Evolutionary conservation across 352 stramenopile species (phyloP).

Genomic region (Phytophthora capsici): DNA sequence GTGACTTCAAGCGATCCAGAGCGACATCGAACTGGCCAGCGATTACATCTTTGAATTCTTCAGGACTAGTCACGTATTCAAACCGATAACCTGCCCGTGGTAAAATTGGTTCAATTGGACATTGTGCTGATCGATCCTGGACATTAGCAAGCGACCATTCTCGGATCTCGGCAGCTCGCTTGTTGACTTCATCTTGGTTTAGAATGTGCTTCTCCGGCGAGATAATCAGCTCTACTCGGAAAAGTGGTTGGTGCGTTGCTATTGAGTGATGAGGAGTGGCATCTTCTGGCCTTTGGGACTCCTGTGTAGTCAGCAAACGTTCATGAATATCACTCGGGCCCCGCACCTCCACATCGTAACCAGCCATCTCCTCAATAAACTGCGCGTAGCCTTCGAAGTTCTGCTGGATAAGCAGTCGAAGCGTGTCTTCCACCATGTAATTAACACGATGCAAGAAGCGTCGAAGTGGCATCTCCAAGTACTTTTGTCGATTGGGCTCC

Average conservation of each 20-base stretch:
- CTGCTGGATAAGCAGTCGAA: conserved; percentile 62
- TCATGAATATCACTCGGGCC: conserved; percentile 59
- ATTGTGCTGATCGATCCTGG: conserved; percentile 56
- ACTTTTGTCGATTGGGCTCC: conserved; percentile 73
- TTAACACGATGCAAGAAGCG: conserved; percentile 80
- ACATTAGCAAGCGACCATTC: conserved; percentile 68
- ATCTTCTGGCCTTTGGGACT: conserved; percentile 2
- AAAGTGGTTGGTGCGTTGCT: conserved; percentile 63
- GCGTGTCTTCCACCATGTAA: conserved; percentile 82
- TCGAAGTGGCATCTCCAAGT: conserved; percentile 62
- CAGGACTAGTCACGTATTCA: conserved; percentile 72
- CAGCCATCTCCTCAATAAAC: conserved; percentile 75
- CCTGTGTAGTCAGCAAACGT: conserved; percentile 1
- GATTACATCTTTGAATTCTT: conserved; percentile 76
- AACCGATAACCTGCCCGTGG: conserved; percentile 65
- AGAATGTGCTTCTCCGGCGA: conserved; percentile 57
- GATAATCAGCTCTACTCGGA: conserved; percentile 78
- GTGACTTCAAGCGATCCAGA: conserved; percentile 80
- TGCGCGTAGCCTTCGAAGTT: conserved; percentile 77
- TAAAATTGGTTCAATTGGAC: conserved; percentile 53
- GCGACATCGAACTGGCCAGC: conserved; percentile 83
- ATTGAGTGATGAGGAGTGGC: conserved; percentile 1
- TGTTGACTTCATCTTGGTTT: conserved; percentile 63
- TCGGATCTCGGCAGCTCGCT: conserved; percentile 59
- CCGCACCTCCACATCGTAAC: conserved; percentile 59